Evolutionary conservation across 2,329 filamentous ascomycete genomes (phyloP).

Genomic region (Xenosphaeropsis pyriputrescens): DNA sequence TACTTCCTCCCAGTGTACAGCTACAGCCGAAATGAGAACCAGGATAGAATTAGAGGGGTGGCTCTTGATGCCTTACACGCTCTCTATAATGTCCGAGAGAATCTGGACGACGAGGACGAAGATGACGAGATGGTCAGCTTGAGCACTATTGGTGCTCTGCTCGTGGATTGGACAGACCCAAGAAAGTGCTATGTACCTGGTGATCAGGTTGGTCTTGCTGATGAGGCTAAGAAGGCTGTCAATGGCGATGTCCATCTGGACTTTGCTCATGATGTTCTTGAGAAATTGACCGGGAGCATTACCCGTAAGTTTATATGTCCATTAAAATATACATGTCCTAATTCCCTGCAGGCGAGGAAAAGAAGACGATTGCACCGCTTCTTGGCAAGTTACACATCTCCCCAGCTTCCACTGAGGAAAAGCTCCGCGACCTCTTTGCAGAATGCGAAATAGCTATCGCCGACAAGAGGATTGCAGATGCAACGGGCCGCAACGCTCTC

Average conservation of each 20-base stretch:
- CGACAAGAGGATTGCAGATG: constrained; percentile 41
- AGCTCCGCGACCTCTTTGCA: constrained; percentile 40
- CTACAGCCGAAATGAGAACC: constrained; percentile 71
- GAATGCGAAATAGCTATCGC: constrained; percentile 49
- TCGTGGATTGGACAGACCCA: constrained; percentile 93
- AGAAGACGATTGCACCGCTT: constrained; percentile 64
- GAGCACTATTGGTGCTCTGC: constrained; percentile 61
- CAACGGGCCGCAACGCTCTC: constrained; percentile 45
- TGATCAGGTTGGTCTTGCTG: constrained; percentile 24
- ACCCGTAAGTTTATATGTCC: constrained; percentile 37
- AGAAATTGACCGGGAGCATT: constrained; percentile 51
- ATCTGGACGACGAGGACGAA: constrained; percentile 58
- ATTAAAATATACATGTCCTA: constrained; percentile 15
- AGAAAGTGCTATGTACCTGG: constrained; percentile 52
- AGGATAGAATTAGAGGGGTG: constrained; percentile 63
- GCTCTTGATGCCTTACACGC: constrained; percentile 62
- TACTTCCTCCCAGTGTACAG: constrained; percentile 95
- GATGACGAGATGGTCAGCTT: constrained; percentile 73
- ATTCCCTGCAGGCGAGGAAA: constrained; percentile 55
- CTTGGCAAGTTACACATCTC: constrained; percentile 74
- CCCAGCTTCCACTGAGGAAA: constrained; percentile 44
- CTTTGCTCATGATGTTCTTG: constrained; percentile 63
- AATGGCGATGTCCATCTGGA: constrained; percentile 70
- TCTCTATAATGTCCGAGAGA: constrained; percentile 58
- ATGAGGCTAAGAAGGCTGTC: constrained; percentile 45